Base-by-base conservation (phyloP, 164 flowering plant genomes). In the Cinnamomum micranthum region DNA sequence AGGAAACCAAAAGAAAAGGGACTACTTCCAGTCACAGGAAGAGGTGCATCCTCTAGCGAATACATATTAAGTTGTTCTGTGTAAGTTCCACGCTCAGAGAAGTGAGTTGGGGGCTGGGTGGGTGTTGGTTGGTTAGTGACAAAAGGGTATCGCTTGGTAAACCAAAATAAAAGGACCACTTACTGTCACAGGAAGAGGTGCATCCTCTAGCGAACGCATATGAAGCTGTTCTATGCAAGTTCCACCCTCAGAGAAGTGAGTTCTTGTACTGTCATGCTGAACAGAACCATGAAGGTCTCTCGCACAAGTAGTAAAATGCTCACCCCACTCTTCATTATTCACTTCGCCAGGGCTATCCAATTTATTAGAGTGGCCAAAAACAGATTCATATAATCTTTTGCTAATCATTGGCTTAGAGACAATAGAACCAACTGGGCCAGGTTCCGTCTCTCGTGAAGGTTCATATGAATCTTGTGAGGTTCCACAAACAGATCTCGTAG, bases 321-420 rank as follows among this genome's bases (percentile, higher is more conserved):
- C 83, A 19, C 52, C 77, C 25, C 73, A 84, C 68, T 78, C 47
- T 7, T 41, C 77, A 65, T 74, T 77, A 64, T 75, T 82, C 31
- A 72, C 55, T 70, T 81, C 83, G 79, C 58, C 71, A 64, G 69
- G 52, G 62, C 70, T 80, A 35, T 69, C 62, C 12, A 77, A 52
- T 33, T 75, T 85, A 70, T 60, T 68, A 62, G 85, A 59, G 65
- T 27, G 71, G 19, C 81, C 78, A 81, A 88, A 84, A 41, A 90
- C 90, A 74, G 87, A 70, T 60, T 86, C 86, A 76, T 89, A 89
- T 63, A 92, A 66, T 59, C 75, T 87, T 74, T 81, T 87, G 75
- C 92, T 88, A 75, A 89, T 87, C 88, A 86, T 83, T 52, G 88
- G 86, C 78, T 83, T 84, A 35, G 86, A 78, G 66, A 87, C 84